Conservation (phyloP, 257 asterid genomes). For the Coffea eugenioides region DNA sequence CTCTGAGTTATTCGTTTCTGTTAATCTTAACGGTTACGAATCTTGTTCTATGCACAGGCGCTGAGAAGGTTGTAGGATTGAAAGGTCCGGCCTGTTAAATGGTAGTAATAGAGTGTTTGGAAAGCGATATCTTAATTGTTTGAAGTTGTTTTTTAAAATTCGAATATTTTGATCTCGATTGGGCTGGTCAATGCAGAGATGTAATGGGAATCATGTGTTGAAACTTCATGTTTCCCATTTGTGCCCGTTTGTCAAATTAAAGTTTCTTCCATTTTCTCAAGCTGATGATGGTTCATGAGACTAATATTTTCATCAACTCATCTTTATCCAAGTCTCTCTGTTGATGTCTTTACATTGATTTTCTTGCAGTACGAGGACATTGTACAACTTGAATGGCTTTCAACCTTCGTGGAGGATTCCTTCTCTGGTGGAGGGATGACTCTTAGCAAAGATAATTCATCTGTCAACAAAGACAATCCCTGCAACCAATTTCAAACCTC, state of each 20-base stretch:
- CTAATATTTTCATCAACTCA: not conserved
- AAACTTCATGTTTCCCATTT: no score
- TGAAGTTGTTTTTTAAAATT: not conserved
- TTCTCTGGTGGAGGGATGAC: conserved; percentile 63
- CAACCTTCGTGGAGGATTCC: conserved; percentile 79
- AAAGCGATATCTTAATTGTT: not conserved
- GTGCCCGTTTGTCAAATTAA: no score
- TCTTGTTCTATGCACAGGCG: not conserved
- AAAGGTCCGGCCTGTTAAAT: not conserved
- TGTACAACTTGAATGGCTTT: conserved; percentile 57
- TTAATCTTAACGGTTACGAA: not conserved
- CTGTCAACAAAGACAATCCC: conserved; percentile 26
- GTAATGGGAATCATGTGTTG: not conserved
- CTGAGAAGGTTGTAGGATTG: not conserved
- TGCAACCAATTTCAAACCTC: conserved; percentile 50
- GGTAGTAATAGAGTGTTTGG: no score
- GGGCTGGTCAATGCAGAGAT: not conserved
- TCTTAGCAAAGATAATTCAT: conserved; percentile 43
- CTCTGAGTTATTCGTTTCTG: not conserved
- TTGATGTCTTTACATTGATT: conserved; percentile 6
- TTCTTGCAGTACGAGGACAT: conserved; percentile 75
- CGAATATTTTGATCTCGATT: not conserved
- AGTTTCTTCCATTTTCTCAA: no score
- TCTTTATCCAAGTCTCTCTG: not conserved
- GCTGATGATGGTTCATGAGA: no score